phyloP scores from a whole-genome alignment of 805 yeast genomes.

The Yamadazyma akitaensis region DNA sequence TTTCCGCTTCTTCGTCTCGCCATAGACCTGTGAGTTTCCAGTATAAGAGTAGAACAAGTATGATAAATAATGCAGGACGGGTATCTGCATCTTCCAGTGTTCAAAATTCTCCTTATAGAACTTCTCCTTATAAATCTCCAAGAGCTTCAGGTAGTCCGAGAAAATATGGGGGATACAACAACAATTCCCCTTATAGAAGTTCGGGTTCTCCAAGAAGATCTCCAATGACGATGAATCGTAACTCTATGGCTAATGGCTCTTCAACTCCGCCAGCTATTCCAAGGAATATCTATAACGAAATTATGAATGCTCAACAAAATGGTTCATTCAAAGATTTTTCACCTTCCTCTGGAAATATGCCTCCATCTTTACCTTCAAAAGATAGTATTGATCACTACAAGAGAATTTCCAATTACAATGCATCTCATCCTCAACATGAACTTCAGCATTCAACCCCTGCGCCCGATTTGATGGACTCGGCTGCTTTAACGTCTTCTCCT shows the following conservation, averaged over 20 bases:
- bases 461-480: slow-evolving; percentile 24
- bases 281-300: slow-evolving; percentile 42
- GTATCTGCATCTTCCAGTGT: slow-evolving; percentile 32
- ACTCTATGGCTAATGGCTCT: slow-evolving; percentile 5
- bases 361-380: slow-evolving; percentile 43
- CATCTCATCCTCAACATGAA: slow-evolving; percentile 8
- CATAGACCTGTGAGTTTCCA: slow-evolving; percentile 42
- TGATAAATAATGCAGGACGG: slow-evolving; percentile 16
- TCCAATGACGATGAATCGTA: slow-evolving; percentile 12
- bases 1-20: slow-evolving; percentile 31
- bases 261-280: slow-evolving; percentile 29
- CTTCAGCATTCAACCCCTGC: slow-evolving; percentile 5
- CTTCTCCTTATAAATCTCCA: slow-evolving; percentile 18
- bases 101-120: slow-evolving; percentile 28
- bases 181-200: slow-evolving; percentile 11
- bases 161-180: slow-evolving; percentile 8
- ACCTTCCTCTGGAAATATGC: slow-evolving; percentile 21
- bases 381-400: slow-evolving; percentile 22
- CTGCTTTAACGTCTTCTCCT: slow-evolving; percentile 19
- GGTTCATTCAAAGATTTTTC: slow-evolving; percentile 10
- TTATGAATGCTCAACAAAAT: slow-evolving; percentile 31
- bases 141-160: slow-evolving; percentile 15
- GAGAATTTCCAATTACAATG: slow-evolving; percentile 10
- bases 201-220: slow-evolving; percentile 22
- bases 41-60: slow-evolving; percentile 29